Evolutionary conservation across 1,284 basidiomycete genomes (phyloP).

Genomic region (Ceratobasidium sp.): DNA sequence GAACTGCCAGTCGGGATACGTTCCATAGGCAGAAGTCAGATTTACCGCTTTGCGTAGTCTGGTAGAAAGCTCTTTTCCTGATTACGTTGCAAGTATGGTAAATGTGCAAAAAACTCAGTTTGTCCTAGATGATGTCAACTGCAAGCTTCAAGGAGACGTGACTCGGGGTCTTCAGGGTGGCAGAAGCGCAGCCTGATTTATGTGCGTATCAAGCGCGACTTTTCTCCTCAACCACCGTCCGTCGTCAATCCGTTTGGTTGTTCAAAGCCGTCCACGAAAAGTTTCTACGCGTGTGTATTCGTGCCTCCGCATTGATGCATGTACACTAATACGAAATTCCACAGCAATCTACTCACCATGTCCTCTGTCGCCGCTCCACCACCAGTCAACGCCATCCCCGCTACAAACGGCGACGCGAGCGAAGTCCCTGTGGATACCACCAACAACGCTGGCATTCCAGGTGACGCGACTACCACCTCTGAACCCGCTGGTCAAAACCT

Average conservation of each 20-base stretch:
- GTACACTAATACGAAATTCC: not conserved
- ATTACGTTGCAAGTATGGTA: slow-evolving; percentile 22
- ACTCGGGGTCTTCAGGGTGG: slow-evolving; percentile 31
- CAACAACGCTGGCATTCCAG: slow-evolving; percentile 40
- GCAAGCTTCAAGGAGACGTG: not conserved
- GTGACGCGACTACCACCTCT: slow-evolving; percentile 36
- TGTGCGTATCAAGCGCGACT: slow-evolving; percentile 22
- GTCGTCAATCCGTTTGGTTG: slow-evolving; percentile 43
- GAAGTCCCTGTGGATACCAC: slow-evolving; percentile 28
- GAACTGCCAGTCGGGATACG: not conserved
- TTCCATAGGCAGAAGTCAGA: not conserved
- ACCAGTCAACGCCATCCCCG: slow-evolving; percentile 38
- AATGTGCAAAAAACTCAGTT: not conserved
- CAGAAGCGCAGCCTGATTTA: slow-evolving; percentile 30
- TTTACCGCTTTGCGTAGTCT: too few species aligned
- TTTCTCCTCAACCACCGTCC: slow-evolving; percentile 44
- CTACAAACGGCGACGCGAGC: slow-evolving; percentile 39
- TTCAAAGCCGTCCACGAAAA: slow-evolving; percentile 34
- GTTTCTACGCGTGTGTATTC: slow-evolving; percentile 36
- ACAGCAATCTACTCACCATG: slow-evolving; percentile 39
- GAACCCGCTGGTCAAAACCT: slow-evolving; percentile 18
- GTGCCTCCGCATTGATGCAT: not conserved
- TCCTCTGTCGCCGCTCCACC: slow-evolving; percentile 42
- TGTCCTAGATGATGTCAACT: slow-evolving; percentile 41
- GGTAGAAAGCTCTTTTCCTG: too few species aligned